phyloP scores from a whole-genome alignment of 345 rosid genomes.

The Erysimum cheiranthoides region DNA sequence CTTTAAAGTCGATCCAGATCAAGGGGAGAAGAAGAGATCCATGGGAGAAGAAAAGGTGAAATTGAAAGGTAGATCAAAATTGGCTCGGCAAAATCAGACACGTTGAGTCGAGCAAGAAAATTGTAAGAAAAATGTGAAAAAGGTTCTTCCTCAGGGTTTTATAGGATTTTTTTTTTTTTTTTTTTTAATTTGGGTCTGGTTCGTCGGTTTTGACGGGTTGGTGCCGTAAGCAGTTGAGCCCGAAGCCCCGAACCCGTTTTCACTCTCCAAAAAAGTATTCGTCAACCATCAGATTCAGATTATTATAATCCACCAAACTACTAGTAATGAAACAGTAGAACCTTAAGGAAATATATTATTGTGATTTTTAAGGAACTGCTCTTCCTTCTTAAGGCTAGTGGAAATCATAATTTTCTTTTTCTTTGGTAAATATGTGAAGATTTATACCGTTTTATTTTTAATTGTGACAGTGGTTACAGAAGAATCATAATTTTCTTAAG shows the following conservation, averaged over 20 bases:
- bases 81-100: constrained; percentile 43
- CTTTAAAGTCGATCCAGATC: constrained; percentile 41
- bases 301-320: not conserved
- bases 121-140: constrained; percentile 47
- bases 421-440: no score
- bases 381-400: no score
- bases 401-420: no score
- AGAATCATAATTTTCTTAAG: no score
- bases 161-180: not conserved
- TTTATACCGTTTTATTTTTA: no score
- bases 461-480: no score
- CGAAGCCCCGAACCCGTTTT: not conserved
- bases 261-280: not conserved
- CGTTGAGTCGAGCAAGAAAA: constrained; percentile 31
- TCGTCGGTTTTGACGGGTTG: constrained; percentile 37
- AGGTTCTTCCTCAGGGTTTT: constrained; percentile 49
- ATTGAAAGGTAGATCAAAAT: constrained; percentile 44
- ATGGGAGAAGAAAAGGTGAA: constrained; percentile 34
- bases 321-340: no score
- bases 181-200: constrained; percentile 2
- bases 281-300: constrained; percentile 5
- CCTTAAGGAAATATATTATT: no score
- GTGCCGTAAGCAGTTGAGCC: constrained; percentile 26
- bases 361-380: no score
- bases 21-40: constrained; percentile 39